These are phyloP conservation scores for Schwanniomyces yamadae DNA, from an alignment of 805 yeast genomes.

Conservation along the genomic window DNA sequence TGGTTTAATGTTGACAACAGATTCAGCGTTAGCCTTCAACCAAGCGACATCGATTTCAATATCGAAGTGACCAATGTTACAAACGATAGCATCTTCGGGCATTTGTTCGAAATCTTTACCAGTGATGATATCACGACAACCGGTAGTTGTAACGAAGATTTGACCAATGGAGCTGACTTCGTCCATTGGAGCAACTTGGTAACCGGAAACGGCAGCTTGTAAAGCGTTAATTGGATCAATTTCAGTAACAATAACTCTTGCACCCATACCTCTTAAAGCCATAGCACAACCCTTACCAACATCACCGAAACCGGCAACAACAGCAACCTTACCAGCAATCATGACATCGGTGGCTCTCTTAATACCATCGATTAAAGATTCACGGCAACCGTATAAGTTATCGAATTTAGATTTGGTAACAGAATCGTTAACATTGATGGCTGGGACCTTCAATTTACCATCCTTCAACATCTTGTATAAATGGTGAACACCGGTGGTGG, in stretches of 20 bases:
- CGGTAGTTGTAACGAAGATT: slow-evolving; percentile 98
- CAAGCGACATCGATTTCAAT: slow-evolving; percentile 99
- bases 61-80: slow-evolving; percentile 99
- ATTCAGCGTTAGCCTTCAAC: slow-evolving; percentile 91
- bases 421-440: slow-evolving; percentile 98
- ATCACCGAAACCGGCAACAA: slow-evolving; percentile 99
- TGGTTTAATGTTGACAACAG: slow-evolving; percentile 96
- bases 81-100: slow-evolving; percentile 99
- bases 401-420: slow-evolving; percentile 99
- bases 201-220: slow-evolving; percentile 99
- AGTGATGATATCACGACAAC: slow-evolving; percentile 97
- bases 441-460: slow-evolving; percentile 90
- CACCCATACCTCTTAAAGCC: slow-evolving; percentile 99
- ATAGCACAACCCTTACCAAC: slow-evolving; percentile 99
- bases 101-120: slow-evolving; percentile 81
- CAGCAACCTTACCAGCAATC: slow-evolving; percentile 99
- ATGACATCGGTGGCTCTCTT: slow-evolving; percentile 99
- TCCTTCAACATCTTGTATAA: slow-evolving; percentile 94
- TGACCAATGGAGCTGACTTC: slow-evolving; percentile 93
- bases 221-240: slow-evolving; percentile 98
- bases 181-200: slow-evolving; percentile 93
- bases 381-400: slow-evolving; percentile 99
- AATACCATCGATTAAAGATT: slow-evolving; percentile 97
- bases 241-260: slow-evolving; percentile 96
- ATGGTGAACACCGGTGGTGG: slow-evolving; percentile 99